Base-by-base conservation (phyloP, 164 flowering plant genomes). In the Chimonanthus praecox region DNA sequence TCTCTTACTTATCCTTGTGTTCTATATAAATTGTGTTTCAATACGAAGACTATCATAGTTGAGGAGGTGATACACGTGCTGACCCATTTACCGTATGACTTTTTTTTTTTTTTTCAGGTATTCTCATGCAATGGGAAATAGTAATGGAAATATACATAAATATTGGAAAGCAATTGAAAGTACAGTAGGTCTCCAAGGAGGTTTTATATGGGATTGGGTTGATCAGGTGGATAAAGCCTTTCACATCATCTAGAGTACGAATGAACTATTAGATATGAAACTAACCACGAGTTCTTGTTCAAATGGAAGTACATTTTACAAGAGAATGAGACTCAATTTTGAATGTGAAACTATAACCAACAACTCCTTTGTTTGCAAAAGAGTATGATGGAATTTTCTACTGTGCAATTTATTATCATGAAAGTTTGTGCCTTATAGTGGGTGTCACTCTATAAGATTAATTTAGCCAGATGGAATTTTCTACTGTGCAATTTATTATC, bases 201-300 rank as follows among this genome's bases (percentile, higher is more conserved):
- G 99, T 63, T 94, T 95, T 83, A 92, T 95, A 54, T 95, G 99
- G 98, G 98, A 93, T 16, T 95, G 99, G 99, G 95, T 84, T 77
- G 98, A 95, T 82, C 97, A 92, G 94, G 95, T 91, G 49, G 54
- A 47, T 63, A 8, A 58, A 69, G 73, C 49, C 20, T 13, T n/a
- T 66, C 18, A 54, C 48, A 46, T 49, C 65, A 43, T 64, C 47
- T 69, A 0, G 10, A 11, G 47, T 45, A 51, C 65, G 46, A 66
- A 9, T 45, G 46, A 44, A 66, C 44, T 66, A 10, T 20, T 63
- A 18, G 7, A 21, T 8, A 11, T 63, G 33, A 8, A 63, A 33
- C 9, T 44, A 63, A 63, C 9, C 44, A 6, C 10, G 7, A 13
- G 4, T 63, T 45, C 21, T 20, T 20, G 21, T 20, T 20, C 21